Conservation (phyloP, 2,329 filamentous ascomycete species). For the Fusarium multiceps region DNA sequence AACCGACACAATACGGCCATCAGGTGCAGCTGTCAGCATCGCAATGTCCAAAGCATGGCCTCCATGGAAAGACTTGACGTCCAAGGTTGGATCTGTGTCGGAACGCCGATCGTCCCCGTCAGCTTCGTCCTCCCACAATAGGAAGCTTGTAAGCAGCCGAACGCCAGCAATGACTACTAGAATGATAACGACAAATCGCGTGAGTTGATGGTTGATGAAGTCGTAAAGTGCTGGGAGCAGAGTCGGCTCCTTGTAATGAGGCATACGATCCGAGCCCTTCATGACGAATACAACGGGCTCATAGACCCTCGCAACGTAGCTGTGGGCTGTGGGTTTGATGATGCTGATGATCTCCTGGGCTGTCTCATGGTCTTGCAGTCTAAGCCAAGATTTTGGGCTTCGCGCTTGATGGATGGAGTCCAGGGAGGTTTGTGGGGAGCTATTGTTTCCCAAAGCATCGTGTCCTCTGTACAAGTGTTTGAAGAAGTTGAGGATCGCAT, state of each 20-base stretch:
- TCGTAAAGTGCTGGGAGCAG: conserved; percentile 65
- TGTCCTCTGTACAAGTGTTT: conserved; percentile 40
- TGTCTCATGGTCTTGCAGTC: conserved; percentile 81
- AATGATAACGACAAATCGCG: conserved; percentile 70
- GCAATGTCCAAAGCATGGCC: conserved; percentile 78
- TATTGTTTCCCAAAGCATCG: conserved; percentile 38
- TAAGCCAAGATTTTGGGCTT: conserved; percentile 80
- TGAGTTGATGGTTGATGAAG: conserved; percentile 70
- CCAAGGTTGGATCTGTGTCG: conserved; percentile 63
- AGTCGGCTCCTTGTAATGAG: conserved; percentile 55
- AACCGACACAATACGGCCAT: conserved; percentile 74
- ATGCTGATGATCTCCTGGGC: conserved; percentile 81
- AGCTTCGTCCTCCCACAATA: conserved; percentile 73
- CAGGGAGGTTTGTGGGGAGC: conserved; percentile 52
- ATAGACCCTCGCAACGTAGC: conserved; percentile 79
- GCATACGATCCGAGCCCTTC: conserved; percentile 73
- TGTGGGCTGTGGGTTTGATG: conserved; percentile 76
- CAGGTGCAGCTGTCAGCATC: conserved; percentile 69
- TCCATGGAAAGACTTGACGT: conserved; percentile 68
- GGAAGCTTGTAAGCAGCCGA: conserved; percentile 77
- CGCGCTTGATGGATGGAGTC: conserved; percentile 77
- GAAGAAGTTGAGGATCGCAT: conserved; percentile 54
- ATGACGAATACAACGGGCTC: conserved; percentile 80
- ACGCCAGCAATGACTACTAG: conserved; percentile 72
- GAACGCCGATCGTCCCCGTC: conserved; percentile 59